Conservation (phyloP, 2,329 filamentous ascomycete genomes). For the Aureobasidium sp. region DNA sequence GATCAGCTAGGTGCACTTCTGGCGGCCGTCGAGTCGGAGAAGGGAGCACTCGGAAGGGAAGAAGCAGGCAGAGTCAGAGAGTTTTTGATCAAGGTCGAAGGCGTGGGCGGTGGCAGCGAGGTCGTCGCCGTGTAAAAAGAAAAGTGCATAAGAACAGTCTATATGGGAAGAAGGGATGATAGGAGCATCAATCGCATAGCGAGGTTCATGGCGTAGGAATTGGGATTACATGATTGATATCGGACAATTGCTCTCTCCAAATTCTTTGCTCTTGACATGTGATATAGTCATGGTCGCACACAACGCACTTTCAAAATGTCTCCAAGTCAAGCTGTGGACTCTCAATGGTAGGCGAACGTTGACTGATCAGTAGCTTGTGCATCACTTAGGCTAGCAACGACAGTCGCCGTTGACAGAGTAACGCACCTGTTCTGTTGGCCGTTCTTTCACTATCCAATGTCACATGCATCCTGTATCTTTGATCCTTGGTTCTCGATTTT, state of each 20-base stretch:
- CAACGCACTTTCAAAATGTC: background rate
- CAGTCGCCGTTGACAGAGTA: background rate
- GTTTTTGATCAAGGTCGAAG: conserved; percentile 73
- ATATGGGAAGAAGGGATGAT: background rate
- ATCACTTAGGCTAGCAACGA: background rate
- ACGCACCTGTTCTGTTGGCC: too few species aligned
- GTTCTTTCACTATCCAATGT: background rate
- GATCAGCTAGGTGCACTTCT: conserved; percentile 70
- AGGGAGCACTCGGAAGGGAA: conserved; percentile 22
- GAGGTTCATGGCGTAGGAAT: background rate
- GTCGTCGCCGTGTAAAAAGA: background rate
- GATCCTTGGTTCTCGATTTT: background rate
- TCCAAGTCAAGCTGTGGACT: background rate
- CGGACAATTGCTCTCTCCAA: background rate
- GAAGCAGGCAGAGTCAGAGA: conserved; percentile 62
- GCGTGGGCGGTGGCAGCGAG: conserved; percentile 23
- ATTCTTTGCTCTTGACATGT: background rate
- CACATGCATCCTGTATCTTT: background rate
- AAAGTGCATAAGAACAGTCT: background rate
- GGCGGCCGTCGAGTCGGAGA: conserved; percentile 84
- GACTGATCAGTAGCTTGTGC: background rate
- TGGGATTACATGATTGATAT: background rate
- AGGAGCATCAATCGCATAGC: background rate
- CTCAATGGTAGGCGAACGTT: background rate
- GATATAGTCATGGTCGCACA: background rate